Conservation (phyloP, 164 flowering plant genomes). For the Stephania yunnanensis region DNA sequence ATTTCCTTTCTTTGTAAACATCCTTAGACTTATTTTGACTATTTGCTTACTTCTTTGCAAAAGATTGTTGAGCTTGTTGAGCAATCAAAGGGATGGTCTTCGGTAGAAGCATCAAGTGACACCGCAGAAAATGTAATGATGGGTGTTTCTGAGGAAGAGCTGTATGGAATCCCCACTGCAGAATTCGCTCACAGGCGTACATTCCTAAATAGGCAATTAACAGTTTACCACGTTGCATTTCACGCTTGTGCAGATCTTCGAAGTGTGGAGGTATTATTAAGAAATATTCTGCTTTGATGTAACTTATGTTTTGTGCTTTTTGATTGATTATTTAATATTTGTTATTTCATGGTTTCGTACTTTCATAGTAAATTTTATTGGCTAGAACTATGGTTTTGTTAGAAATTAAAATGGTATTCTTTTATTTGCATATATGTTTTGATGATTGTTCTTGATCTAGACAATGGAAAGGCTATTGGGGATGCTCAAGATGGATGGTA, state of each 20-base stretch:
- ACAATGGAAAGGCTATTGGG: conserved; percentile 62
- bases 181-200: conserved; percentile 65
- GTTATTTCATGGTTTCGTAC: background rate
- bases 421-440: conserved; percentile 5
- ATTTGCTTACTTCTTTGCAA: conserved; percentile 10
- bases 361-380: background rate
- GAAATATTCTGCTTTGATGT: background rate
- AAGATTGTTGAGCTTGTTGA: conserved; percentile 88
- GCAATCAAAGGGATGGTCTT: conserved; percentile 84
- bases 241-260: conserved; percentile 74
- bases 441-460: conserved; percentile 24
- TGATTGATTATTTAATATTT: no score
- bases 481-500: conserved; percentile 68
- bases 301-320: no score
- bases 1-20: conserved; percentile 10
- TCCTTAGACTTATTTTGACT: conserved; percentile 9
- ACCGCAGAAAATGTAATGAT: conserved; percentile 72
- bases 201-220: conserved; percentile 46
- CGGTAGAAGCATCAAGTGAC: conserved; percentile 46
- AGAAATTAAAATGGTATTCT: background rate
- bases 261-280: conserved; percentile 57
- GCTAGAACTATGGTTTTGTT: background rate
- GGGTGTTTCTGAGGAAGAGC: conserved; percentile 78
- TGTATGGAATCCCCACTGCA: conserved; percentile 77
- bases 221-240: conserved; percentile 86